Base-by-base conservation (phyloP, 2,329 filamentous ascomycete genomes). In the Chalaropsis thielavioides region DNA sequence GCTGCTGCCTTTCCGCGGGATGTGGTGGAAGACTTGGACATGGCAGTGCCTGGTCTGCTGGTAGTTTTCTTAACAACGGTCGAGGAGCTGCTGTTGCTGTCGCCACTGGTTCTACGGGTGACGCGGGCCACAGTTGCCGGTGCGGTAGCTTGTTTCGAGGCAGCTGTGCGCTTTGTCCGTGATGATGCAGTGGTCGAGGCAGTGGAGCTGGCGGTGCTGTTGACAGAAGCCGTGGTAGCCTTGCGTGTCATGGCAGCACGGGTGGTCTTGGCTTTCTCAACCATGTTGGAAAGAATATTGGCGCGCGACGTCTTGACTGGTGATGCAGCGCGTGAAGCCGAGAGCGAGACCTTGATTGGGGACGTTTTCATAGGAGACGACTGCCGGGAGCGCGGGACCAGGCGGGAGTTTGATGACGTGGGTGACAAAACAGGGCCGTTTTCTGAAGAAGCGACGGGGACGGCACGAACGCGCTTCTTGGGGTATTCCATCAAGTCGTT, bases 381-480 rank as follows among this genome's bases (percentile, higher is more conserved):
- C 35, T 62, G 67, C 61, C 51, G 65, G 27, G 38, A 63, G 15
- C 66, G 63, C n/a, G 82, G 82, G 24, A 82, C 77, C 17, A 88
- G 80, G 62, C 89, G 84, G 5, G 88, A 88, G 72, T 95, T 95
- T 66, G 87, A 86, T 0, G 89, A 92, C 63, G 89, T 87, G 1
- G 90, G 90, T 1, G 91, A 95, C 2, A 95, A 79, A 44, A 95
- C 81, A 73, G 87, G 80, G 61, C 80, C 76, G 68, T 82, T 74
- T 69, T 77, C 71, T 68, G 78, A 71, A 70, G 75, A 71, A 69
- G 75, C 70, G 68, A 74, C 68, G 2, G 61, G 65, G 11, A 75
- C 74, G 51, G 75, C 79, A 56, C 79, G 81, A 17, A 77, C 74
- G 70, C 75, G 79, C 76, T 91, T 92, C 79, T 92, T 92, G 2